phyloP scores from a whole-genome alignment of 208 protist species.

The Leishmania martiniquensis region DNA sequence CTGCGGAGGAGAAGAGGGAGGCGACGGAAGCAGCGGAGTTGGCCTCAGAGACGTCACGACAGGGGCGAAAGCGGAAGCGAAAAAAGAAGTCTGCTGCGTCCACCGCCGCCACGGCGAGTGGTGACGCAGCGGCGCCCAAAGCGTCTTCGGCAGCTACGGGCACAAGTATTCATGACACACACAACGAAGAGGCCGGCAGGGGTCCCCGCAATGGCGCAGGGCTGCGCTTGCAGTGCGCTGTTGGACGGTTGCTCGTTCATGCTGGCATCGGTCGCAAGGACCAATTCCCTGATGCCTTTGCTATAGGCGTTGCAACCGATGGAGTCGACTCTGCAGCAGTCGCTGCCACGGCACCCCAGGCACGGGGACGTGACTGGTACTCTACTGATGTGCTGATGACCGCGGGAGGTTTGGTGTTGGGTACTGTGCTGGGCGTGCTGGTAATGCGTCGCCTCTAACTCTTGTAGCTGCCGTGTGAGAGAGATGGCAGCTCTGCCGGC shows the following conservation, averaged over 20 bases:
- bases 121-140: not conserved
- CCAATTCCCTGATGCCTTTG: slow-evolving; percentile 3
- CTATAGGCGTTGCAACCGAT: not conserved
- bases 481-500: not conserved
- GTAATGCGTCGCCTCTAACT: slow-evolving; percentile 23
- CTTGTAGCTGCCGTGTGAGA: slow-evolving; percentile 1
- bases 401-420: slow-evolving; percentile 19
- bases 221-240: slow-evolving; percentile 19
- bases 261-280: slow-evolving; percentile 13
- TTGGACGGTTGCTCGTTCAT: slow-evolving; percentile 25
- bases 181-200: not conserved
- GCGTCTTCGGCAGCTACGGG: not conserved
- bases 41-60: not conserved
- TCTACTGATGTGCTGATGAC: slow-evolving; percentile 13
- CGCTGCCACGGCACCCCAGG: not conserved
- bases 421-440: slow-evolving; percentile 13
- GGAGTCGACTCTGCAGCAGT: not conserved
- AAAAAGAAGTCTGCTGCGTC: slow-evolving; percentile 15
- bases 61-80: slow-evolving; percentile 20
- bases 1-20: not conserved
- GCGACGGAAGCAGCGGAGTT: not conserved
- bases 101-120: not conserved
- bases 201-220: not conserved
- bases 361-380: slow-evolving; percentile 2
- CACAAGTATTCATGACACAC: not conserved